Percentiles rank a stretch among this genome's conserved stretches.
Evolutionary conservation across 225 moss, liverwort and hornwort species (phyloP).

Genomic region (Bryum argenteum): DNA sequence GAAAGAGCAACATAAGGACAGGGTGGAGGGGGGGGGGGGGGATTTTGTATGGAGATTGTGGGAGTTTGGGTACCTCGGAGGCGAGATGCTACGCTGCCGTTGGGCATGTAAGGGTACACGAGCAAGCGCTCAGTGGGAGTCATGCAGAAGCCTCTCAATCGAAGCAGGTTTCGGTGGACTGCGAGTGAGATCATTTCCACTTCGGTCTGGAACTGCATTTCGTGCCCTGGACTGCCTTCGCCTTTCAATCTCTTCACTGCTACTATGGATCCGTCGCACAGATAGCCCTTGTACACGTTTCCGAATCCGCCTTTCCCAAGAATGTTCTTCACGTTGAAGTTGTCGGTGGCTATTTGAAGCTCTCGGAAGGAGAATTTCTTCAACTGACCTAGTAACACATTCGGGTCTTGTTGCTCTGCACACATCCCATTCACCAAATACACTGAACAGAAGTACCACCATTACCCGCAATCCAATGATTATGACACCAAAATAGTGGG

Average conservation of each 20-base stretch:
- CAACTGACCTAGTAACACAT: conserved; percentile 72
- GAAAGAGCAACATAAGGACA: too few species aligned
- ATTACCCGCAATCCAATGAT: too few species aligned
- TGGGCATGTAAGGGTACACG: conserved; percentile 84
- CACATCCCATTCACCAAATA: background rate
- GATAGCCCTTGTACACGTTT: conserved; percentile 77
- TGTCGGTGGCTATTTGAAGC: conserved; percentile 73
- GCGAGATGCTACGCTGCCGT: conserved; percentile 87
- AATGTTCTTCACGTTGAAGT: conserved; percentile 71
- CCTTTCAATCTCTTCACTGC: conserved; percentile 82
- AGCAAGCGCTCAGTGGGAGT: conserved; percentile 81
- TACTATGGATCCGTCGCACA: conserved; percentile 66
- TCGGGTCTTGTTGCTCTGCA: conserved; percentile 73
- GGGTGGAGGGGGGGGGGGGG: too few species aligned
- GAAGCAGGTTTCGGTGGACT: conserved; percentile 78
- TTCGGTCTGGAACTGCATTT: conserved; percentile 87
- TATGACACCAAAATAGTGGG: too few species aligned
- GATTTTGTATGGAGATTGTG: too few species aligned
- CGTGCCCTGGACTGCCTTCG: conserved; percentile 69
- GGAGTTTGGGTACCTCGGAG: conserved; percentile 51
- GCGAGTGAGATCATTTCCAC: conserved; percentile 88
- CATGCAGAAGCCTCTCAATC: conserved; percentile 81
- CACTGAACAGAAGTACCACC: too few species aligned
- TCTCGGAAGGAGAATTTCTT: conserved; percentile 77
- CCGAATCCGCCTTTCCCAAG: conserved; percentile 85